These are phyloP conservation scores for Hibiscus tridactylites DNA, from an alignment of 345 rosid genomes.

Conservation along the genomic window DNA sequence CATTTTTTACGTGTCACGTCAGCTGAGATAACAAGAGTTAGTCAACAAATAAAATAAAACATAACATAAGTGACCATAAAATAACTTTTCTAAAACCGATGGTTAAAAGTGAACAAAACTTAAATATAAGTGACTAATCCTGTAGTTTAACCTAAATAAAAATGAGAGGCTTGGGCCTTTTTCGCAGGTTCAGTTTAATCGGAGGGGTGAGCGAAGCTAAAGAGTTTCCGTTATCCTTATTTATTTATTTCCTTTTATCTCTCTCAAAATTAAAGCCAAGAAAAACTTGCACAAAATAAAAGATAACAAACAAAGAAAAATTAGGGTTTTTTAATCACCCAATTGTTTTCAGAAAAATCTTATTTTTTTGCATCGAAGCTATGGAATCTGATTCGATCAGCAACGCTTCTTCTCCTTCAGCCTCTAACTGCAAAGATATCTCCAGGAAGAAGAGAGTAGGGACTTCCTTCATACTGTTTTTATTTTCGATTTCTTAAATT, in stretches of 20 bases:
- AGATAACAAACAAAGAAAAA: constrained; percentile 10
- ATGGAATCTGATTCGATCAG: constrained; percentile 67
- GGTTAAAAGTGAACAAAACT: too few relatives aligned
- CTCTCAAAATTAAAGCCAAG: constrained; percentile 15
- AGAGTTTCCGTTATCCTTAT: constrained; percentile 68
- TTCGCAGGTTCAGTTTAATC: not conserved
- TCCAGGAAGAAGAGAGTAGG: constrained; percentile 76
- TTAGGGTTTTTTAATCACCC: constrained; percentile 47
- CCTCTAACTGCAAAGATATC: constrained; percentile 50
- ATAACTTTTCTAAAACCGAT: too few relatives aligned
- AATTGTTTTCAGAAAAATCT: not conserved
- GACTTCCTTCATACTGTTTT: not conserved
- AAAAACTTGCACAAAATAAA: not conserved
- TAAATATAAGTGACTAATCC: too few relatives aligned
- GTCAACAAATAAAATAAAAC: too few relatives aligned
- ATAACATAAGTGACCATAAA: too few relatives aligned
- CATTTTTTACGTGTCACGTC: too few relatives aligned
- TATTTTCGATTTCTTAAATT: not conserved
- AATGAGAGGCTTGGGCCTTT: not conserved
- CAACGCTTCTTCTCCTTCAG: constrained; percentile 40
- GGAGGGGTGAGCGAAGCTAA: constrained; percentile 41
- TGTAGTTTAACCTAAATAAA: not conserved
- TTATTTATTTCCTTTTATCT: constrained; percentile 12
- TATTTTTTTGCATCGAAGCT: not conserved
- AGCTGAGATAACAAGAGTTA: too few relatives aligned